Percentiles rank a stretch among this genome's conserved stretches.
Conservation (phyloP, 495 filamentous ascomycete species). For the Ascobolus immersus region DNA sequence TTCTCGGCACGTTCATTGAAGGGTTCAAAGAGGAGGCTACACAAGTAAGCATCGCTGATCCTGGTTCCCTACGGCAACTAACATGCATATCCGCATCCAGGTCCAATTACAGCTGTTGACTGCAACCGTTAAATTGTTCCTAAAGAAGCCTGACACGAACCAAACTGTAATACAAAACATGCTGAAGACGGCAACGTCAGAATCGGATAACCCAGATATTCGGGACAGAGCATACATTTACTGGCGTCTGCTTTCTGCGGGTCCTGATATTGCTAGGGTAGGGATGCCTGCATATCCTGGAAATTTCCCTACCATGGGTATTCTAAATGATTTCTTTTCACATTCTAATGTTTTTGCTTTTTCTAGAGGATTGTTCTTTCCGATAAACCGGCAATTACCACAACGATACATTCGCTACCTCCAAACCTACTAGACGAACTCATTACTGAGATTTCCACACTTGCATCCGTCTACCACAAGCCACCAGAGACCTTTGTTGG, state of each 20-base stretch:
- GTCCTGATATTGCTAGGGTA: constrained; percentile 65
- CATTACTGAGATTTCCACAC: constrained; percentile 71
- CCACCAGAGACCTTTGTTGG: constrained; percentile 89
- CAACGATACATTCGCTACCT: constrained; percentile 73
- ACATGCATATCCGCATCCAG: constrained; percentile 17
- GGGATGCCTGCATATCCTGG: no score
- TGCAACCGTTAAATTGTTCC: constrained; percentile 85
- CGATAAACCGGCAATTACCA: constrained; percentile 77
- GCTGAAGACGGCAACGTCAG: constrained; percentile 67
- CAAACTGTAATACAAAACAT: constrained; percentile 85
- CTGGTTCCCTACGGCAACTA: not conserved
- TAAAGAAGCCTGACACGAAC: constrained; percentile 73
- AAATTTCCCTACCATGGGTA: no score
- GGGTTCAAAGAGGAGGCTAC: constrained; percentile 82
- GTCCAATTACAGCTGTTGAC: constrained; percentile 90
- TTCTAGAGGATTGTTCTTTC: constrained; percentile 64
- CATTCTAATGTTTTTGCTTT: constrained; percentile 8
- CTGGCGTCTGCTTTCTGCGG: constrained; percentile 88
- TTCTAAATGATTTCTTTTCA: not conserved
- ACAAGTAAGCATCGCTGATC: constrained; percentile 26
- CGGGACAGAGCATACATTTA: constrained; percentile 94
- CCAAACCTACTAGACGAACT: constrained; percentile 62
- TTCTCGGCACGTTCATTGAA: constrained; percentile 64
- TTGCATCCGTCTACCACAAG: constrained; percentile 98
- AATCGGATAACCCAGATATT: constrained; percentile 93